A percentile compares a stretch with the other conserved stretches of the same genome.
Conservation (phyloP, 345 rosid genomes). For the Brassica carinata region DNA sequence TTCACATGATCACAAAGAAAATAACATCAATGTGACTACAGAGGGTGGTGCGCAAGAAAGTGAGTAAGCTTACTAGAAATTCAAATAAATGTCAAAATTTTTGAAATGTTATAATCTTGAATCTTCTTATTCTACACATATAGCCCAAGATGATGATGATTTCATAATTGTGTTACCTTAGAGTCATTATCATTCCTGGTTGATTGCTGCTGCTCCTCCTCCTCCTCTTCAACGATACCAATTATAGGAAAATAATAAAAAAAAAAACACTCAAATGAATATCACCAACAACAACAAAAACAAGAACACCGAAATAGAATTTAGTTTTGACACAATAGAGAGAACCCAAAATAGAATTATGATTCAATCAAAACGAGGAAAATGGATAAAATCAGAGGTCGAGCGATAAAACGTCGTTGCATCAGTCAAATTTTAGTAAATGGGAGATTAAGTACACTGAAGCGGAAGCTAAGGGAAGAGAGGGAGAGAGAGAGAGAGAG, state of each 20-base stretch:
- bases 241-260: too few relatives aligned
- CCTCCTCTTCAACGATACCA: too few relatives aligned
- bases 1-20: background rate
- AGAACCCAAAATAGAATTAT: constrained; percentile 4
- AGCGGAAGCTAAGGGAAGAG: constrained; percentile 16
- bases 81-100: too few relatives aligned
- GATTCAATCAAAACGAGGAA: background rate
- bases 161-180: constrained; percentile 46
- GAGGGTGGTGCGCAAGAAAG: background rate
- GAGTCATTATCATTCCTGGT: constrained; percentile 33
- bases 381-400: constrained; percentile 33
- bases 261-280: too few relatives aligned
- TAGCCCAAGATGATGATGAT: background rate
- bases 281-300: too few relatives aligned
- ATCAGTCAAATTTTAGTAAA: constrained; percentile 48
- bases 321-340: too few relatives aligned
- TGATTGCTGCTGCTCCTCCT: too few relatives aligned
- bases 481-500: background rate
- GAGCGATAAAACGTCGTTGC: constrained; percentile 10
- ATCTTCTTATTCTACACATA: background rate
- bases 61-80: constrained; percentile 7
- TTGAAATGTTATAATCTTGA: too few relatives aligned
- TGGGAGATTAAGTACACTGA: background rate
- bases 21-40: too few relatives aligned
- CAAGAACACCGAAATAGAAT: too few relatives aligned